A percentile compares a stretch with the other conserved stretches of the same genome.
Evolutionary conservation across 352 stramenopile genomes (phyloP).

Genomic region (Saprolegnia parasitica): DNA sequence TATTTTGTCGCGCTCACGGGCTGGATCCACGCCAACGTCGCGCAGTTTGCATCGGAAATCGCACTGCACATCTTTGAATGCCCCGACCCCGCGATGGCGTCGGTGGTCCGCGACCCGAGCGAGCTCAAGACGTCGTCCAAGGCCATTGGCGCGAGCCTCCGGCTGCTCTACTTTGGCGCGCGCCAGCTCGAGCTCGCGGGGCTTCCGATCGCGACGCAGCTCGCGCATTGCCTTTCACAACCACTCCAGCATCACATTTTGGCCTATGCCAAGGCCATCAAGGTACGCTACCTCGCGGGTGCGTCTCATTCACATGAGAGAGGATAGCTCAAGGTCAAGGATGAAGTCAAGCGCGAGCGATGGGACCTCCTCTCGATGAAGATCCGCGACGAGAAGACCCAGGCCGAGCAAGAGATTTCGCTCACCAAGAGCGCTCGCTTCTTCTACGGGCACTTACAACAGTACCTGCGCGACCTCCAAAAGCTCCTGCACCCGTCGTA

Average conservation of each 20-base stretch:
- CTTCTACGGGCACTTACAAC: conserved; percentile 76
- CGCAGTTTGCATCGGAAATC: conserved; percentile 70
- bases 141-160: conserved; percentile 63
- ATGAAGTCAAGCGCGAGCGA: conserved; percentile 78
- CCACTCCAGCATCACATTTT: conserved; percentile 54
- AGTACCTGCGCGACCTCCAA: conserved; percentile 72
- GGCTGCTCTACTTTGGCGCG: conserved; percentile 78
- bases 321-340: conserved; percentile 31
- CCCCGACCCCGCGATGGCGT: conserved; percentile 16
- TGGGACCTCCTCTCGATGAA: conserved; percentile 70
- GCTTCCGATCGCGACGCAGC: conserved; percentile 63
- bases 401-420: conserved; percentile 65
- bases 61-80: conserved; percentile 63
- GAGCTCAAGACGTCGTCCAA: conserved; percentile 77
- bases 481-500: conserved; percentile 76
- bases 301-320: not conserved
- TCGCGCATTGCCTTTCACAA: conserved; percentile 58
- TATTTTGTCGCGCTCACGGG: conserved; percentile 75
- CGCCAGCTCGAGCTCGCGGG: conserved; percentile 72
- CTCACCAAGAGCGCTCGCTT: conserved; percentile 69
- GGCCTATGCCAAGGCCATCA: conserved; percentile 65
- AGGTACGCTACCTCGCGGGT: conserved; percentile 38
- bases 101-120: conserved; percentile 48
- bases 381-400: conserved; percentile 68
- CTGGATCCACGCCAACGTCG: conserved; percentile 75